Evolutionary conservation across 2,329 filamentous ascomycete species (phyloP).

Genomic region (Monosporascus sp.): DNA sequence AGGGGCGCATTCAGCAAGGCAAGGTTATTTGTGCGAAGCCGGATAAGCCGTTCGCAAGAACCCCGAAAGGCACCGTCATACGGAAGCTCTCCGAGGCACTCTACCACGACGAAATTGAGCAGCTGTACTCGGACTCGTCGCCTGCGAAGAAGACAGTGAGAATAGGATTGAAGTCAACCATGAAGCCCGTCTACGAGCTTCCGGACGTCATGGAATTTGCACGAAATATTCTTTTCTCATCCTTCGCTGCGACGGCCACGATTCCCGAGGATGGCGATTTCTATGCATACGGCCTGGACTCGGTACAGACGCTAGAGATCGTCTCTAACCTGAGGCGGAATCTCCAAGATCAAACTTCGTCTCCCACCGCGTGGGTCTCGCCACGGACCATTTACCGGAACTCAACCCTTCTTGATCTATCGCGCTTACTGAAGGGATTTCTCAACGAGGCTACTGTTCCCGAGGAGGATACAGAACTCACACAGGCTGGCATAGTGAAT

Average conservation of each 20-base stretch:
- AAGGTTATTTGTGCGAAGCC: slow-evolving; percentile 12
- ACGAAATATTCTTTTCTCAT: background rate
- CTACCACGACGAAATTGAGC: slow-evolving; percentile 14
- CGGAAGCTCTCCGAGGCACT: slow-evolving; percentile 13
- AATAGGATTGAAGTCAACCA: background rate
- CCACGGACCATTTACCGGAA: slow-evolving; percentile 9
- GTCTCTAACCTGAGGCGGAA: slow-evolving; percentile 5
- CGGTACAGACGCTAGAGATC: slow-evolving; percentile 9
- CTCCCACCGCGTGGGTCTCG: slow-evolving; percentile 7
- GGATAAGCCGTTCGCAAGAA: slow-evolving; percentile 14
- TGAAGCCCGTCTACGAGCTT: slow-evolving; percentile 3
- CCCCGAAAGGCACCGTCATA: slow-evolving; percentile 15
- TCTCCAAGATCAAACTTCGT: slow-evolving; percentile 2
- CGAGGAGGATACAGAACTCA: slow-evolving; percentile 1
- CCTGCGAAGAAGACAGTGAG: background rate
- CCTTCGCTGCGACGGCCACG: background rate
- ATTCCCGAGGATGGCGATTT: slow-evolving; percentile 11
- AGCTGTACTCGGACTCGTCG: slow-evolving; percentile 6
- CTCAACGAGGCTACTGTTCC: slow-evolving; percentile 6
- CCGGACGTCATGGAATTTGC: slow-evolving; percentile 1
- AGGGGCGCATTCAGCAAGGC: slow-evolving; percentile 11
- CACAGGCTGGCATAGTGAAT: background rate
- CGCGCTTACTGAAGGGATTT: slow-evolving; percentile 4
- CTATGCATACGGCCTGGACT: slow-evolving; percentile 11
- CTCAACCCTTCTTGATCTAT: slow-evolving; percentile 6